These are phyloP conservation scores for Cytospora piceae DNA, from an alignment of 2,329 filamentous ascomycete genomes.

Conservation along the genomic window DNA sequence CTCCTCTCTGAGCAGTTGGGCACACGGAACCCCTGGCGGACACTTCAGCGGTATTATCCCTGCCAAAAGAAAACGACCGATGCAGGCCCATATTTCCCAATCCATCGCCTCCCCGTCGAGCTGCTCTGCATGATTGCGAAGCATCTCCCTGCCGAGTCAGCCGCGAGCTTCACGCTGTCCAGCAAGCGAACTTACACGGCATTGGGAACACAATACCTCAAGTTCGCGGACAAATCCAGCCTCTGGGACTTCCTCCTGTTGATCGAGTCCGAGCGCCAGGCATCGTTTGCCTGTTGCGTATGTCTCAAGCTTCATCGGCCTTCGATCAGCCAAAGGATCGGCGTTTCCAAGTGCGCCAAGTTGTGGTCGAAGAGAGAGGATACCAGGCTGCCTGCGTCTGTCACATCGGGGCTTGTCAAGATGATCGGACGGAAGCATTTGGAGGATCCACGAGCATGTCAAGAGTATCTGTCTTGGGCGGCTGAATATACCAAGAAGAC, in stretches of 20 bases:
- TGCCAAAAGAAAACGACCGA: background rate
- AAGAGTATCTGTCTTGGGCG: constrained; percentile 8
- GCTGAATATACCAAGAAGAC: background rate
- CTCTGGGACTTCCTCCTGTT: background rate
- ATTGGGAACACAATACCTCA: background rate
- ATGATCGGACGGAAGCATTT: constrained; percentile 10
- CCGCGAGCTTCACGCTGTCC: constrained; percentile 5
- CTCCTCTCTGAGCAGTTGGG: background rate
- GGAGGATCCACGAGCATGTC: background rate
- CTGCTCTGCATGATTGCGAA: background rate
- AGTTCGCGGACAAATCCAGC: background rate
- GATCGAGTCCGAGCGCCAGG: background rate
- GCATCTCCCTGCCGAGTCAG: background rate
- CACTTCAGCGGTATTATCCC: background rate
- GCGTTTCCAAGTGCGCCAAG: no score
- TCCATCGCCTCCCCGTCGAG: background rate
- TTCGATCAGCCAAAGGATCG: background rate
- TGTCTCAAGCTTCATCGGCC: constrained; percentile 16
- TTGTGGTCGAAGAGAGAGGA: rapidly evolving
- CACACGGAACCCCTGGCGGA: background rate
- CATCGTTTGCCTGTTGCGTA: background rate
- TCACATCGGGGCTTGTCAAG: background rate
- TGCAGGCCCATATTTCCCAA: background rate
- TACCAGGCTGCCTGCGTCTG: background rate
- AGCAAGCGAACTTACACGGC: background rate